A percentile compares a stretch with the other conserved stretches of the same genome.
phyloP scores from a whole-genome alignment of 140 eudicot genomes.

The Cichorium intybus region DNA sequence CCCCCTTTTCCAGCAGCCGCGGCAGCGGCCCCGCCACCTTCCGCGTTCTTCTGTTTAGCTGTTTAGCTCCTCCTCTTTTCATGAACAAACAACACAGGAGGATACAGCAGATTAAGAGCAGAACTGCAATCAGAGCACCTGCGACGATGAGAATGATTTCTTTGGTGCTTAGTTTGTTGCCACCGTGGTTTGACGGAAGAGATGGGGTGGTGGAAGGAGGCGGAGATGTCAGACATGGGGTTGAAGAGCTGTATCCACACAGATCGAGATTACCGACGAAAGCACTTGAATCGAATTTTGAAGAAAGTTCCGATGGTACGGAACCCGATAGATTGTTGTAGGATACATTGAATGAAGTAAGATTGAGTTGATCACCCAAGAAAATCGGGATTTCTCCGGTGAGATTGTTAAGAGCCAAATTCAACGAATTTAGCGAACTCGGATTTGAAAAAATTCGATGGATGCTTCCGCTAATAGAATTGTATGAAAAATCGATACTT shows the following conservation, averaged over 20 bases:
- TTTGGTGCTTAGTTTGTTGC: no score
- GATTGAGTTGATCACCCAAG: conserved; percentile 54
- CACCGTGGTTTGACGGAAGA: conserved; percentile 15
- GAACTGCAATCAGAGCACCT: no score
- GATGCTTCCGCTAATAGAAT: no score
- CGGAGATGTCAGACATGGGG: conserved; percentile 46
- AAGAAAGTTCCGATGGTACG: conserved; percentile 58
- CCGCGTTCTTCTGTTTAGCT: no score
- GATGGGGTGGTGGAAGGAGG: conserved; percentile 31
- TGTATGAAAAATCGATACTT: no score
- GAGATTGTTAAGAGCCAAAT: conserved; percentile 50
- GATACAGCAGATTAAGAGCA: no score
- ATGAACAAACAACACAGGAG: no score
- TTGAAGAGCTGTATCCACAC: conserved; percentile 77
- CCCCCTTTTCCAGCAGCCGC: conserved; percentile 21
- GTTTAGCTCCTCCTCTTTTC: no score
- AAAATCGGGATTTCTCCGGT: conserved; percentile 67
- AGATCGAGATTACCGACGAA: conserved; percentile 75
- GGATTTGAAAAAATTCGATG: no score
- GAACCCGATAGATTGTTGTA: conserved; percentile 79
- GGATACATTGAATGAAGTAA: conserved; percentile 72
- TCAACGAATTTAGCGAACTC: no score
- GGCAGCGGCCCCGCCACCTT: conserved; percentile 14
- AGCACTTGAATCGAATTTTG: conserved; percentile 65
- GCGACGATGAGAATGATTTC: no score